These are phyloP conservation scores for Abrus precatorius DNA, from an alignment of 306 rosid genomes.

Conservation along the genomic window DNA sequence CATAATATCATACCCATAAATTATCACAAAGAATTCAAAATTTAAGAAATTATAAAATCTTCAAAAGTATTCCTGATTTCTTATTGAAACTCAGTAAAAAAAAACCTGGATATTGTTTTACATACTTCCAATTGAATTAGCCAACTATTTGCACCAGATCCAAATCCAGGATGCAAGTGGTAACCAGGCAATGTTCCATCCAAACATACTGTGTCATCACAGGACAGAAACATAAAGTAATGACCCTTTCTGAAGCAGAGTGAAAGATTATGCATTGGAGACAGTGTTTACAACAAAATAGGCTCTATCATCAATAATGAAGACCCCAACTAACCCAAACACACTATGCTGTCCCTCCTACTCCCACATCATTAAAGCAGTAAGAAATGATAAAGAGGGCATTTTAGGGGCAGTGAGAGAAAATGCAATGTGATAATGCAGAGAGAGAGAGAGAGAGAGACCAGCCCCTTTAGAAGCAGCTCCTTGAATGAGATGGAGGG, in stretches of 20 bases:
- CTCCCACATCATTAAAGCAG: not conserved
- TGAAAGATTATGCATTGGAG: constrained; percentile 24
- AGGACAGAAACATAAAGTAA: constrained; percentile 31
- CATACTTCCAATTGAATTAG: constrained; percentile 82
- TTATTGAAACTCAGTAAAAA: constrained; percentile 13
- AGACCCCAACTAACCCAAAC: not conserved
- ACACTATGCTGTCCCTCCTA: not conserved
- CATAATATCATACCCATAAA: constrained; percentile 20
- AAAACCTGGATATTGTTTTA: constrained; percentile 1
- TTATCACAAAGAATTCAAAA: not conserved
- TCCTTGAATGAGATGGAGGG: constrained; percentile 74
- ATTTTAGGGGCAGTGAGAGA: not conserved
- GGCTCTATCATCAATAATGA: not conserved
- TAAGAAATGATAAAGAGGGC: not conserved
- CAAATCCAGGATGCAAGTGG: constrained; percentile 78
- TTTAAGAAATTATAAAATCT: not conserved
- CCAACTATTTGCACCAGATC: constrained; percentile 88
- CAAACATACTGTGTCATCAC: constrained; percentile 73
- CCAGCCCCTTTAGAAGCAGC: constrained; percentile 89
- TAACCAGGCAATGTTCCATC: constrained; percentile 95
- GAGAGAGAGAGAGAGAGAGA: constrained; percentile 33
- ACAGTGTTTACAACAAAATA: constrained; percentile 13
- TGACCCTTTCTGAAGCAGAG: constrained; percentile 8
- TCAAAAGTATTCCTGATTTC: not conserved
- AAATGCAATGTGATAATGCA: not conserved